Conservation (phyloP, 176 grass and related monocot genomes). For the Triticum turgidum region DNA sequence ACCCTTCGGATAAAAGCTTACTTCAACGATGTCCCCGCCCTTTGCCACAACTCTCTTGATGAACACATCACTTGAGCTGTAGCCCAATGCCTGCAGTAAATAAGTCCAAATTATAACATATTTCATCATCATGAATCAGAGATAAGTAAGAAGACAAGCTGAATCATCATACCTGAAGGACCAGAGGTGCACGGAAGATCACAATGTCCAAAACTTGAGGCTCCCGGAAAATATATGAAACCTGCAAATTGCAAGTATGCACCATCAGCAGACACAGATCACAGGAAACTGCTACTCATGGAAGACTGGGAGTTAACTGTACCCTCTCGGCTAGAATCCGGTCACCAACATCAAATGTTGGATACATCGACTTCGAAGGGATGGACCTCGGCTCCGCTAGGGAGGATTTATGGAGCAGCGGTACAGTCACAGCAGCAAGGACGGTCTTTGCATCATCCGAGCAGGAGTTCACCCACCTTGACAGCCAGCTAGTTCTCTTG, state of each 20-base stretch:
- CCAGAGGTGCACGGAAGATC: constrained; percentile 68
- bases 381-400: constrained; percentile 87
- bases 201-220: constrained; percentile 88
- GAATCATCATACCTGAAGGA: constrained; percentile 56
- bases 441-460: constrained; percentile 88
- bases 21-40: constrained; percentile 81
- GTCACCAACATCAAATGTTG: constrained; percentile 94
- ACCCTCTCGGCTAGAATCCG: constrained; percentile 96
- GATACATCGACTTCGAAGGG: constrained; percentile 92
- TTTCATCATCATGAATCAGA: background rate
- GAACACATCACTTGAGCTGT: constrained; percentile 86
- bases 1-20: constrained; percentile 68
- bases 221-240: constrained; percentile 84
- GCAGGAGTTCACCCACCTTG: constrained; percentile 76
- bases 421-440: constrained; percentile 79
- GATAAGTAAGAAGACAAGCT: background rate
- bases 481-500: constrained; percentile 67
- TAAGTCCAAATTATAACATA: background rate
- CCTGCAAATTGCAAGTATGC: constrained; percentile 39
- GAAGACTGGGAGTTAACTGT: background rate
- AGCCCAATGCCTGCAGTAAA: constrained; percentile 60
- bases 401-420: constrained; percentile 67
- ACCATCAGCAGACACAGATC: constrained; percentile 13
- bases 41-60: constrained; percentile 95
- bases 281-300: background rate